Percentiles rank a stretch among this genome's conserved stretches.
Evolutionary conservation across 169 alveolate genomes (phyloP).

Genomic region (Plasmodium gallinaceum): DNA sequence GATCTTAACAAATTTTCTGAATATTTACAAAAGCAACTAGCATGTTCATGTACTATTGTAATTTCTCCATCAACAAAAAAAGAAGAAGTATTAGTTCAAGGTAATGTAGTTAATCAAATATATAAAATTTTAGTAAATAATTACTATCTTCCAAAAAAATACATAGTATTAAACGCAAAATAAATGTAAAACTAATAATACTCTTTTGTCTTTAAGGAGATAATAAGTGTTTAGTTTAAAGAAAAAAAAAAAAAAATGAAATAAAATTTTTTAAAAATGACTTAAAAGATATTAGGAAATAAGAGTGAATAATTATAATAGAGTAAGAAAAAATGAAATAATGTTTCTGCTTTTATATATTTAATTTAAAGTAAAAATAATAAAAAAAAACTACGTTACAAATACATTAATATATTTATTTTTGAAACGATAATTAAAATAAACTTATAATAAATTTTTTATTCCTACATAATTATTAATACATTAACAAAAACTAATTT

Average conservation of each 20-base stretch:
- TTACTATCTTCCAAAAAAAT: slow-evolving; percentile 42
- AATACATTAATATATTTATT: too few species aligned
- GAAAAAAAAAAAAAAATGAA: not conserved
- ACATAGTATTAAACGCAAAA: slow-evolving; percentile 21
- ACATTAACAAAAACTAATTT: too few species aligned
- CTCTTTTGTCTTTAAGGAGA: slow-evolving; percentile 2
- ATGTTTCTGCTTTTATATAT: too few species aligned
- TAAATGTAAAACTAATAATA: not conserved
- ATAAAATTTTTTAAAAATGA: not conserved
- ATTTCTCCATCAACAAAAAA: slow-evolving; percentile 64
- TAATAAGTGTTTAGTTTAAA: not conserved
- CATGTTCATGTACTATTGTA: slow-evolving; percentile 58
- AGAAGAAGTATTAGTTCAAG: slow-evolving; percentile 72
- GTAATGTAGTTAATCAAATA: slow-evolving; percentile 48
- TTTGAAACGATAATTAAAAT: too few species aligned
- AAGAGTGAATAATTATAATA: too few species aligned
- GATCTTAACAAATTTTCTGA: slow-evolving; percentile 62
- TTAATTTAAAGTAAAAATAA: too few species aligned
- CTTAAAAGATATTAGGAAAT: too few species aligned
- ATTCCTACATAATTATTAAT: too few species aligned
- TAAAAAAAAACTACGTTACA: too few species aligned
- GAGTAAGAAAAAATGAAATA: too few species aligned
- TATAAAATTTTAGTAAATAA: slow-evolving; percentile 25
- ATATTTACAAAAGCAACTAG: slow-evolving; percentile 52
- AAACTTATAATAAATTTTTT: too few species aligned